A percentile compares a stretch with the other conserved stretches of the same genome.
These are phyloP conservation scores for Blastomyces emzantsi DNA, from an alignment of 2,329 filamentous ascomycete species.

Conservation along the genomic window DNA sequence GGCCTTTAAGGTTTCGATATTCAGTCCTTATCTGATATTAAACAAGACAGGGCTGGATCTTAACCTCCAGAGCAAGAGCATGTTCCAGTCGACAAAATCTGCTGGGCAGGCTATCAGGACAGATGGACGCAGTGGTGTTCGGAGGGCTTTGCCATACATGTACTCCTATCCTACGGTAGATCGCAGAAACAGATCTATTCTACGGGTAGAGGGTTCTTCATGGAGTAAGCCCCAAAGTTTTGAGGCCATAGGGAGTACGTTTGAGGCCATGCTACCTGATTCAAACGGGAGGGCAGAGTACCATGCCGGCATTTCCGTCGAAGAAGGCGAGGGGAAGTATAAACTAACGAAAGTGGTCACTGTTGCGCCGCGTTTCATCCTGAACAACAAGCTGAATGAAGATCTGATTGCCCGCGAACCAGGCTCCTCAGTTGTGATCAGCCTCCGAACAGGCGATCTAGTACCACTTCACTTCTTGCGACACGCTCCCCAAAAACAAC, in stretches of 20 bases:
- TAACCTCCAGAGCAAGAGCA: slow-evolving; percentile 78
- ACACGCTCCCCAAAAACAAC: slow-evolving; percentile 71
- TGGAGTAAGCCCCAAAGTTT: slow-evolving; percentile 99
- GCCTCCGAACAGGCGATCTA: slow-evolving; percentile 66
- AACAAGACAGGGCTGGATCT: slow-evolving; percentile 92
- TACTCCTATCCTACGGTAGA: slow-evolving; percentile 88
- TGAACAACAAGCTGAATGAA: slow-evolving; percentile 87
- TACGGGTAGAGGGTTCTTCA: slow-evolving; percentile 79
- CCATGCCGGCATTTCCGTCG: slow-evolving; percentile 79
- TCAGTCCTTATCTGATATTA: slow-evolving; percentile 86
- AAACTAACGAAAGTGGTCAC: slow-evolving; percentile 95
- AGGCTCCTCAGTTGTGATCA: slow-evolving; percentile 77
- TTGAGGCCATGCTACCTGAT: slow-evolving; percentile 76
- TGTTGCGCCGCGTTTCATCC: slow-evolving; percentile 79
- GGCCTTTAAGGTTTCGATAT: slow-evolving; percentile 91
- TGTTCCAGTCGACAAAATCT: slow-evolving; percentile 71
- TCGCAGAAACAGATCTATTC: slow-evolving; percentile 76
- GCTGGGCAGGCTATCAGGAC: slow-evolving; percentile 67
- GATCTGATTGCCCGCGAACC: slow-evolving; percentile 86
- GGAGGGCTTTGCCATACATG: slow-evolving; percentile 85
- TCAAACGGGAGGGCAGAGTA: slow-evolving; percentile 66
- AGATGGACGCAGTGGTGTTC: slow-evolving; percentile 44
- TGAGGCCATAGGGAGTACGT: slow-evolving; percentile 88
- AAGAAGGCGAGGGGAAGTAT: slow-evolving; percentile 92
- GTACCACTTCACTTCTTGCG: slow-evolving; percentile 86